Percentiles rank a stretch among this genome's conserved stretches.
Evolutionary conservation across 345 rosid genomes (phyloP).

Genomic region (Salix purpurea): DNA sequence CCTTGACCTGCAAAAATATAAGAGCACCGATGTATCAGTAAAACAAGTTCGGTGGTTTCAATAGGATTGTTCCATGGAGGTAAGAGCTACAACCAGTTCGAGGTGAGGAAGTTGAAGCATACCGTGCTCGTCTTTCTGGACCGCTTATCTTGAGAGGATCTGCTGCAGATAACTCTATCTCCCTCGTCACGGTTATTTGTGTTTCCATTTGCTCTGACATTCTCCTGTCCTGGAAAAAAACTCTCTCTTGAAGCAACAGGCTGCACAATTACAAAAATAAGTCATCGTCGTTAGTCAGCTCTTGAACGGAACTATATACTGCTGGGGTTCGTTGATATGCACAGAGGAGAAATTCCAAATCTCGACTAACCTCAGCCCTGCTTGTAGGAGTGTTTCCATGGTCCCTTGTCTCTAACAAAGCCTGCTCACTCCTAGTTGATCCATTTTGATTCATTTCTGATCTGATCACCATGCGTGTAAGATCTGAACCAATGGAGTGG

Average conservation of each 20-base stretch:
- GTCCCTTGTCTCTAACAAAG: slow-evolving; percentile 46
- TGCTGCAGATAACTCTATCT: slow-evolving; percentile 39
- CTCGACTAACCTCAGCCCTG: slow-evolving; percentile 54
- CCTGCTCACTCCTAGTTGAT: slow-evolving; percentile 59
- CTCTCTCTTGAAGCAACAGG: slow-evolving; percentile 87
- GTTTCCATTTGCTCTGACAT: slow-evolving; percentile 31
- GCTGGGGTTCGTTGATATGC: neutral
- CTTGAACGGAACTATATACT: neutral
- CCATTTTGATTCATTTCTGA: slow-evolving; percentile 52
- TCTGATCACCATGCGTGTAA: slow-evolving; percentile 73
- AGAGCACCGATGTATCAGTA: neutral
- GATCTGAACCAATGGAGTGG: slow-evolving; percentile 89
- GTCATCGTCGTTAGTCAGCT: slow-evolving; percentile 1
- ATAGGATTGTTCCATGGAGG: too few species aligned
- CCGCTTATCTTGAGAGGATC: slow-evolving; percentile 59
- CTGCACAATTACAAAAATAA: slow-evolving; percentile 30
- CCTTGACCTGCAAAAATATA: slow-evolving; percentile 61
- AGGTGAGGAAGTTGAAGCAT: slow-evolving; percentile 3
- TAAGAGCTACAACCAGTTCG: neutral
- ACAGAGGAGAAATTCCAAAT: neutral
- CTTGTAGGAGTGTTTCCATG: slow-evolving; percentile 68
- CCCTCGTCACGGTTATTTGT: slow-evolving; percentile 34
- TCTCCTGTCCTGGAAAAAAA: slow-evolving; percentile 45
- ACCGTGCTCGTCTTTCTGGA: slow-evolving; percentile 87
- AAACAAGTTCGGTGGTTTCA: neutral